Evolutionary conservation across 495 filamentous ascomycete species (phyloP).

Genomic region (Penicillium bialowiezense): DNA sequence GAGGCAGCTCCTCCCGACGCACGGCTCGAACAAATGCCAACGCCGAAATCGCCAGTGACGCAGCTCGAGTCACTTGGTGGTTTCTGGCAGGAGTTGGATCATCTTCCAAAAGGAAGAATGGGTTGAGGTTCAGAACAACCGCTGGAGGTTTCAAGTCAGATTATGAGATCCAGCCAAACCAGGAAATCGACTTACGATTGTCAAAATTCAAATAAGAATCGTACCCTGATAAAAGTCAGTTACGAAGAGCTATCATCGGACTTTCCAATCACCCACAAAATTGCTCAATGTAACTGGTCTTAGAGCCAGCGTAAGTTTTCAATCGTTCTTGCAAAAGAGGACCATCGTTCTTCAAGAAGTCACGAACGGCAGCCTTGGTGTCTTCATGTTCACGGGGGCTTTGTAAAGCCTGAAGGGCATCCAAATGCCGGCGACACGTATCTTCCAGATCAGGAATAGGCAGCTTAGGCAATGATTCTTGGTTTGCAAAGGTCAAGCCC

Average conservation of each 20-base stretch:
- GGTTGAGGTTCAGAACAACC: conserved; percentile 95
- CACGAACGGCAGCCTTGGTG: conserved; percentile 72
- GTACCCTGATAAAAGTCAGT: conserved; percentile 65
- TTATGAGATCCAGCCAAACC: not conserved
- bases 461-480: conserved; percentile 86
- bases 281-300: conserved; percentile 97
- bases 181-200: conserved; percentile 59
- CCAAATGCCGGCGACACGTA: conserved; percentile 76
- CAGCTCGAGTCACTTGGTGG: conserved; percentile 92
- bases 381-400: conserved; percentile 77
- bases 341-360: conserved; percentile 83
- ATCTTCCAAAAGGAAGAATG: conserved; percentile 96
- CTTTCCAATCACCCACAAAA: conserved; percentile 71
- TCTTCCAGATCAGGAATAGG: conserved; percentile 89
- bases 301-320: conserved; percentile 88
- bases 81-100: conserved; percentile 95
- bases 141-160: conserved; percentile 42
- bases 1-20: conserved; percentile 86
- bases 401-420: conserved; percentile 80
- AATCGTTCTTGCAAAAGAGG: conserved; percentile 82
- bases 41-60: conserved; percentile 86
- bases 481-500: conserved; percentile 78
- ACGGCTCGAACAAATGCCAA: conserved; percentile 92
- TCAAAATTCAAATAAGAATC: conserved; percentile 98
- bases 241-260: not conserved